Evolutionary conservation across 2,329 filamentous ascomycete species (phyloP).

Genomic region (Diaporthe citri): DNA sequence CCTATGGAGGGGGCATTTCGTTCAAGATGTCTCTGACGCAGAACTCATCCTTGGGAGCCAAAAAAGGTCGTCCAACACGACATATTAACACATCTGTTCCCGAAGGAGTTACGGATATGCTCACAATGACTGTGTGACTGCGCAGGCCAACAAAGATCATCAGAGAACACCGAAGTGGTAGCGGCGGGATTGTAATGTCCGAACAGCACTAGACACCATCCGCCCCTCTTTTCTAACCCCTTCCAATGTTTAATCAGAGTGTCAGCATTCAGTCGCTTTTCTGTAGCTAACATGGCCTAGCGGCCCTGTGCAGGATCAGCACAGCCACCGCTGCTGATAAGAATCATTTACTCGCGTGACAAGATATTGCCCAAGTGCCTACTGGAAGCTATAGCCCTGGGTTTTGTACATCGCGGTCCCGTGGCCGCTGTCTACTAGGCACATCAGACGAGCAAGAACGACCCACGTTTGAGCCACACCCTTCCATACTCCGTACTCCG

Average conservation of each 20-base stretch:
- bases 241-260: not conserved
- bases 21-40: not conserved
- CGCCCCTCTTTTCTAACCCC: not conserved
- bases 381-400: not conserved
- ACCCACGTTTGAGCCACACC: not conserved
- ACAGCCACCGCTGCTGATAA: slow-evolving; percentile 21
- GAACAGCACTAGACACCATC: not conserved
- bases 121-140: not conserved
- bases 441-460: not conserved
- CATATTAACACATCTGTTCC: not conserved
- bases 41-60: not conserved
- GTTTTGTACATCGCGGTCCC: not conserved
- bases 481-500: not conserved
- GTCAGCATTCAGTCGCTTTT: not conserved
- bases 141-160: not conserved
- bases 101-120: not conserved
- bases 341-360: not conserved
- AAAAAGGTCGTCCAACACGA: no score
- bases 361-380: not conserved
- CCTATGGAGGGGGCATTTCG: not conserved
- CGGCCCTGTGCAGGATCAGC: not conserved
- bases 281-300: not conserved
- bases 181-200: not conserved
- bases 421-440: not conserved
- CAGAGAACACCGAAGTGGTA: not conserved